These are phyloP conservation scores for Stromatinia cepivora DNA, from an alignment of 2,329 filamentous ascomycete genomes.

Conservation along the genomic window DNA sequence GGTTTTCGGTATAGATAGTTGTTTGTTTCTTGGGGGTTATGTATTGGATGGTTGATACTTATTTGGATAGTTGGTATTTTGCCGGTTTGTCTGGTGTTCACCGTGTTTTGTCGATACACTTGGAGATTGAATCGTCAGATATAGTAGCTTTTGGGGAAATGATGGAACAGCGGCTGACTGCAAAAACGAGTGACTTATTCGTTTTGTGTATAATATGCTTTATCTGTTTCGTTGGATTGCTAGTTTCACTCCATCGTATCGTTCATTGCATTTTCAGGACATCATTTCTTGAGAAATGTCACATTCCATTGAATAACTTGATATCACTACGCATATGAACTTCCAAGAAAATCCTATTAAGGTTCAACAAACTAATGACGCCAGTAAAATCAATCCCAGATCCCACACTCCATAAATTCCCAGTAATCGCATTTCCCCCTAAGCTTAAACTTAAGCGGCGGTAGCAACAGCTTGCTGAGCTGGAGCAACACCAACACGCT, in stretches of 20 bases:
- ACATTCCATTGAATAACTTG: background rate
- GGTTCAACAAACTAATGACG: background rate
- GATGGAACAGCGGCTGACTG: background rate
- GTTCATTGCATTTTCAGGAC: too few relatives aligned
- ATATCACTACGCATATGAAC: background rate
- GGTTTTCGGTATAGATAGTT: background rate
- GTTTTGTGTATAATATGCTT: background rate
- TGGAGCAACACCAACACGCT: slow-evolving; percentile 78
- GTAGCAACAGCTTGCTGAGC: slow-evolving; percentile 33
- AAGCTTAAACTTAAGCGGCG: slow-evolving; percentile 26
- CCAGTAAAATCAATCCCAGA: slow-evolving; percentile 7
- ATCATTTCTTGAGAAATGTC: too few relatives aligned
- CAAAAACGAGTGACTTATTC: background rate
- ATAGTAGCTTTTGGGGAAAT: background rate
- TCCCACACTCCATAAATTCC: slow-evolving; percentile 8
- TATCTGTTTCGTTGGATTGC: too few relatives aligned
- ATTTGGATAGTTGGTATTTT: background rate
- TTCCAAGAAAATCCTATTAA: background rate
- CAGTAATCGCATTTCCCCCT: background rate
- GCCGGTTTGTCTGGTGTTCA: background rate
- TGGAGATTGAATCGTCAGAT: background rate
- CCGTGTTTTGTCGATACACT: background rate
- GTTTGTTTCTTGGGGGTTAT: background rate
- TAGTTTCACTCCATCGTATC: too few relatives aligned
- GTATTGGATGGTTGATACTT: background rate